Evolutionary conservation across 345 rosid genomes (phyloP).

Genomic region (Linum lewisii): DNA sequence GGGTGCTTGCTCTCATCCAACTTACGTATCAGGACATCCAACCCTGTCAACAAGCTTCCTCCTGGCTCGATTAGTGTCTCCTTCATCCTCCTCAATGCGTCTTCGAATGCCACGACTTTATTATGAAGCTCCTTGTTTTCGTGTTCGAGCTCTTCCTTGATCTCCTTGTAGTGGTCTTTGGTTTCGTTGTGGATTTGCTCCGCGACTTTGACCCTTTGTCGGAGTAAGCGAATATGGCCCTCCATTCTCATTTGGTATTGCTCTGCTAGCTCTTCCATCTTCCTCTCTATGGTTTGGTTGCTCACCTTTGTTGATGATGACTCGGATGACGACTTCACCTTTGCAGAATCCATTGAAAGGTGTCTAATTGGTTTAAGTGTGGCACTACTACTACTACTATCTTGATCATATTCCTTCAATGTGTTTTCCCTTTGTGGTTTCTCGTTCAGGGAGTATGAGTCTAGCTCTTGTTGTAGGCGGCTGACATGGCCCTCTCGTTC

Average conservation of each 20-base stretch:
- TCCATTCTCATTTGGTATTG: conserved; percentile 51
- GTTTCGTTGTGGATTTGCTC: conserved; percentile 63
- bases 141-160: conserved; percentile 24
- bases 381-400: conserved; percentile 19
- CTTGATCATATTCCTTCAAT: conserved; percentile 25
- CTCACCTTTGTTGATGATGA: conserved; percentile 17
- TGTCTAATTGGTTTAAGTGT: conserved; percentile 19
- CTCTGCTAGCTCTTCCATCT: conserved; percentile 55
- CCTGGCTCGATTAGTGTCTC: conserved; percentile 20
- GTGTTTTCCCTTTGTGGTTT: conserved; percentile 14
- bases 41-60: conserved; percentile 19
- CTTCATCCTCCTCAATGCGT: conserved; percentile 28
- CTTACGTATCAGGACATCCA: conserved; percentile 26
- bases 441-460: background rate
- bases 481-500: background rate
- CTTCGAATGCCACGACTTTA: conserved; percentile 16
- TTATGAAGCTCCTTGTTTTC: conserved; percentile 25
- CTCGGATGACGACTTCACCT: conserved; percentile 8
- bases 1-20: conserved; percentile 26
- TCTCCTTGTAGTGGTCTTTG: conserved; percentile 32
- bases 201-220: conserved; percentile 54
- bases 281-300: conserved; percentile 35
- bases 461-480: background rate
- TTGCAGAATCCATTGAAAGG: conserved; percentile 17
- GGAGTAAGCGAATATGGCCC: conserved; percentile 49